Percentiles rank a stretch among this genome's conserved stretches.
phyloP scores from a whole-genome alignment of 2,329 filamentous ascomycete species.

The Arthrobotrys megalospora region DNA sequence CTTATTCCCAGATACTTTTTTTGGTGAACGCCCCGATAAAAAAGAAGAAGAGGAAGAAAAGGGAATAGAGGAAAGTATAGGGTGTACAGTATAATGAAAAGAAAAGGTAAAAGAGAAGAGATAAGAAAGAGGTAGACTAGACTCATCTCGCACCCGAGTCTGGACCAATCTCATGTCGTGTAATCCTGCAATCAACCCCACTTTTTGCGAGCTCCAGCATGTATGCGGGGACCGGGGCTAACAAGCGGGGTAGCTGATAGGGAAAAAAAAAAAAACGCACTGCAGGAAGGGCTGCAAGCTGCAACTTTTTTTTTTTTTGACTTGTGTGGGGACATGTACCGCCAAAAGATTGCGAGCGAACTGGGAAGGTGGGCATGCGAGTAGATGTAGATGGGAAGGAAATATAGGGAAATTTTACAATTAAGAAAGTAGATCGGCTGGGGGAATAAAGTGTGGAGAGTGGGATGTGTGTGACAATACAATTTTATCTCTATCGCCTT shows the following conservation, averaged over 20 bases:
- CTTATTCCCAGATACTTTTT: conserved; percentile 9
- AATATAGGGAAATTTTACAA: conserved; percentile 2
- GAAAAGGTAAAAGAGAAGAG: not conserved
- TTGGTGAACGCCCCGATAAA: conserved; percentile 2
- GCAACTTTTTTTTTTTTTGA: not conserved
- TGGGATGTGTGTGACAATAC: conserved; percentile 5
- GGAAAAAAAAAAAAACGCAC: not conserved
- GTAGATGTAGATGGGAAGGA: not conserved
- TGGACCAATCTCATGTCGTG: conserved; percentile 57
- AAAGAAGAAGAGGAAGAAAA: conserved; percentile 25
- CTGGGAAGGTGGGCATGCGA: conserved; percentile 43
- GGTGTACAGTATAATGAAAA: conserved; percentile 1
- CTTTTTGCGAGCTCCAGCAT: conserved; percentile 34
- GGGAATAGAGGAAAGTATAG: conserved; percentile 36
- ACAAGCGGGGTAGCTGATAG: conserved; percentile 33
- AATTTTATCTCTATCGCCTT: not conserved
- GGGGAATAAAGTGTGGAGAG: conserved; percentile 34
- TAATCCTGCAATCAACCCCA: conserved; percentile 19
- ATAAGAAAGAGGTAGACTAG: conserved; percentile 21
- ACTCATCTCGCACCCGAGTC: conserved; percentile 31
- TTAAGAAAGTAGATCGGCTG: conserved; percentile 7
- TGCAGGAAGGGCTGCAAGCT: conserved; percentile 4
- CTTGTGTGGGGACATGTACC: not conserved
- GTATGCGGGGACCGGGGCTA: conserved; percentile 37
- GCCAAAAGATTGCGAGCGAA: conserved; percentile 9